phyloP scores from a whole-genome alignment of 129 eudicot genomes.

The Ambrosia artemisiifolia region DNA sequence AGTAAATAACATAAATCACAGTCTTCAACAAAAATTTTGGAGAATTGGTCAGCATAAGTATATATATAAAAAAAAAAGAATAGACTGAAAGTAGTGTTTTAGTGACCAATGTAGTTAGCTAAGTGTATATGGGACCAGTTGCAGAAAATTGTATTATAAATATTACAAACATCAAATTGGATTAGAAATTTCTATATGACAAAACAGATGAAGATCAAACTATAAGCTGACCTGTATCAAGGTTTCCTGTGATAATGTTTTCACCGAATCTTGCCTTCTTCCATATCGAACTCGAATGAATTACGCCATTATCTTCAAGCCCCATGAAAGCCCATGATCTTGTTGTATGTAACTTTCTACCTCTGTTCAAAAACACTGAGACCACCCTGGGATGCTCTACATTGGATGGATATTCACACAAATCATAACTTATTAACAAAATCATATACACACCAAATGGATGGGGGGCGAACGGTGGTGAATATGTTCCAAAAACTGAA shows the following conservation, averaged over 20 bases:
- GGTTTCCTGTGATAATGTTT: conserved; percentile 80
- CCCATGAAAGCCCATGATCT: conserved; percentile 87
- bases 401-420: background rate
- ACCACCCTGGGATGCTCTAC: conserved; percentile 81
- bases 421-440: background rate
- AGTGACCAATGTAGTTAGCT: no score
- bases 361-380: conserved; percentile 74
- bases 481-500: no score
- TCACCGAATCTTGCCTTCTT: conserved; percentile 84
- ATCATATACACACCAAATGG: background rate
- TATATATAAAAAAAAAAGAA: background rate
- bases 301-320: conserved; percentile 56
- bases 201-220: no score
- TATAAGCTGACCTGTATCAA: conserved; percentile 71
- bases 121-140: no score
- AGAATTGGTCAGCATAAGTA: conserved; percentile 11
- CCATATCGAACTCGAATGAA: conserved; percentile 63
- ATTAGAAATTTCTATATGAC: background rate
- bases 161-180: no score
- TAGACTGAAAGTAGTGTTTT: no score
- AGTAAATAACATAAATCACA: conserved; percentile 19
- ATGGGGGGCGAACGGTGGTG: no score
- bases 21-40: conserved; percentile 30
- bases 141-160: no score
- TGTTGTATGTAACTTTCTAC: conserved; percentile 82